Base-by-base conservation (phyloP, 257 asterid genomes). In the Henckelia pumila region DNA sequence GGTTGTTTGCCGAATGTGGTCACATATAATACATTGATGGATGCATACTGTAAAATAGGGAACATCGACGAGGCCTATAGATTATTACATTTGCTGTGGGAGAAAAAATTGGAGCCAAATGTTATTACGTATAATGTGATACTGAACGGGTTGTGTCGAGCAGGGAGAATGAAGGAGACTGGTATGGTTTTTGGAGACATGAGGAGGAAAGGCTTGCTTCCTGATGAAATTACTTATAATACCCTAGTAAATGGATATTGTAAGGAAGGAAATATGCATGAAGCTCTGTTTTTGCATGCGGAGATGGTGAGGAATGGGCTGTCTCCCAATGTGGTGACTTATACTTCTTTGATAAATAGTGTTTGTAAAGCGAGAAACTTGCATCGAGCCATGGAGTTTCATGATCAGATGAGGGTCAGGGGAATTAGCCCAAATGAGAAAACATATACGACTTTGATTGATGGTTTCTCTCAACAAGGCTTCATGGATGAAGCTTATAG, bases 271-370 rank as follows among this genome's bases (percentile, higher is more conserved):
- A 83, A 87, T 75, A 76, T 92, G 73, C 96, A 89, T 61, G 92
- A 85, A 53, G 95, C 92, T 47, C 98, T 92, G 77, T 87, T 83
- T 72, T 72, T 86, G 64, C 95, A 89, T 59, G 78, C 84, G 2
- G 92, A 92, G 73, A 92, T 92, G 98, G 78, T 87, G 62, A 81
- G 95, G 73, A 83, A 85, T 66, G 96, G 98, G 8, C 64, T 89
- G 73, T 83, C 94, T 57, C 95, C 96, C 6, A 81, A 85, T 79
- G 95, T 92, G 30, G 92, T 92, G 66, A 89, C 95, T 3, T 91
- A 91, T 75, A 92, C 92, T 47, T 79, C 95, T 80, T 79, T 92
- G 82, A 92, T 92, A 4, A 76, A 77, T 77, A 73, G 92, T 56
- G 85, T 85, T 90, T 87, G 96, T 60, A 87, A 83, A 77, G 83